These are phyloP conservation scores for Aspergillus sclerotioniger DNA, from an alignment of 495 filamentous ascomycete genomes.

Conservation along the genomic window DNA sequence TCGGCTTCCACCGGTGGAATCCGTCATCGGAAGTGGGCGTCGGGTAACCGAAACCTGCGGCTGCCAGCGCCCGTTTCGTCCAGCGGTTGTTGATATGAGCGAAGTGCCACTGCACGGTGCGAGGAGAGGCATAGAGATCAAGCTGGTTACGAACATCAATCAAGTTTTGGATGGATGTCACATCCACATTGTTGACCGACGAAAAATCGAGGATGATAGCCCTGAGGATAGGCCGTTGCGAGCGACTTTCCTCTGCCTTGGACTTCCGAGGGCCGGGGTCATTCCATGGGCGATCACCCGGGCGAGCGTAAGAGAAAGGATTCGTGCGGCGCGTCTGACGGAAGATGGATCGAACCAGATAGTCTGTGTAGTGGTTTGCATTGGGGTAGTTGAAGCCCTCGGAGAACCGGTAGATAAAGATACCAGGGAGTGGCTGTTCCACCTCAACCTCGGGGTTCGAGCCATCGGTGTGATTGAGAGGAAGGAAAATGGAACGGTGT, in stretches of 20 bases:
- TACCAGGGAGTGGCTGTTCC: constrained; percentile 79
- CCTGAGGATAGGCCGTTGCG: constrained; percentile 72
- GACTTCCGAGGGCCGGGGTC: constrained; percentile 76
- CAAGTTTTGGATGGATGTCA: constrained; percentile 90
- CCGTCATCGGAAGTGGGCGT: constrained; percentile 55
- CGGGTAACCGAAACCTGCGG: constrained; percentile 90
- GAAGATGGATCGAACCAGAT: constrained; percentile 73
- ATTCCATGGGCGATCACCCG: constrained; percentile 94
- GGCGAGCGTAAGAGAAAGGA: constrained; percentile 55
- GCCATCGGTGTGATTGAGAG: constrained; percentile 81
- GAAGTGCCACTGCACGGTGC: constrained; percentile 93
- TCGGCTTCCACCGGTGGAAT: constrained; percentile 82
- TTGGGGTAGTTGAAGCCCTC: constrained; percentile 98
- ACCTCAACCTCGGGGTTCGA: constrained; percentile 84
- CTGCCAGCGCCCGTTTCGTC: constrained; percentile 92
- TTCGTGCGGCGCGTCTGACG: constrained; percentile 75
- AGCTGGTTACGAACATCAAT: constrained; percentile 98
- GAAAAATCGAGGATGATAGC: constrained; percentile 95
- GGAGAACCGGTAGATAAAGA: constrained; percentile 97
- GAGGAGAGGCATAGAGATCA: constrained; percentile 80
- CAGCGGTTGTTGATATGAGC: constrained; percentile 94
- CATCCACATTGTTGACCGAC: constrained; percentile 93
- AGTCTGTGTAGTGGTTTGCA: constrained; percentile 85
- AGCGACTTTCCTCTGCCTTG: constrained; percentile 44
- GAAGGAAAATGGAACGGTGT: constrained; percentile 80